phyloP scores from a whole-genome alignment of 805 yeast species.

The Zygosaccharomyces lentus region DNA sequence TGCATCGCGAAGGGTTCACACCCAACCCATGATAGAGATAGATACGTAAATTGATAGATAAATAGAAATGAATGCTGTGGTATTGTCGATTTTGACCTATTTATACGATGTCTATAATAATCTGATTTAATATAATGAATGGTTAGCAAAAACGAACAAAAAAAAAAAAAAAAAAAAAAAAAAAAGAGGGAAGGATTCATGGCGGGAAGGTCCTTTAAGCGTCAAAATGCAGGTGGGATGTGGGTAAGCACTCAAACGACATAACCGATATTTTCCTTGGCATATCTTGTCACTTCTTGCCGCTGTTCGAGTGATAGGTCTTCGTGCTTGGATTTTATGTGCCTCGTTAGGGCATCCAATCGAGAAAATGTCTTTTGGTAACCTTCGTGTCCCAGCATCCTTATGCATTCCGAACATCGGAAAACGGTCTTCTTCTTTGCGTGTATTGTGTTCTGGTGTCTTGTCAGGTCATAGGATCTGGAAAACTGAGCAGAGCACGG shows the following conservation, averaged over 20 bases:
- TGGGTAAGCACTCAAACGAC: slow-evolving; percentile 15
- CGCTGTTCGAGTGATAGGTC: slow-evolving; percentile 49
- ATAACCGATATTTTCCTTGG: slow-evolving; percentile 74
- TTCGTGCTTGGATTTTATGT: slow-evolving; percentile 86
- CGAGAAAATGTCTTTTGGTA: slow-evolving; percentile 81
- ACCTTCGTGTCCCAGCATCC: slow-evolving; percentile 39
- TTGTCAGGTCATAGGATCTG: slow-evolving; percentile 87
- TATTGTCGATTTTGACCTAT: slow-evolving; percentile 2
- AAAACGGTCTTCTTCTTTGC: slow-evolving; percentile 81
- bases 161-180: background rate
- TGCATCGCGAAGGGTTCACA: slow-evolving; percentile 67
- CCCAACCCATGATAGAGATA: slow-evolving; percentile 22
- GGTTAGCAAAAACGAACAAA: slow-evolving; percentile 2
- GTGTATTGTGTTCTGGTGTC: slow-evolving; percentile 96
- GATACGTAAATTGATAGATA: background rate
- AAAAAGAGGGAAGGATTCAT: background rate
- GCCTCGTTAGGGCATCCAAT: slow-evolving; percentile 91
- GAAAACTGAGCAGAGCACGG: slow-evolving; percentile 55
- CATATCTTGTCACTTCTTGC: slow-evolving; percentile 65
- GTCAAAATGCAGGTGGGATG: slow-evolving; percentile 1
- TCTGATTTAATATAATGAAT: slow-evolving; percentile 2
- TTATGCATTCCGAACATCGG: slow-evolving; percentile 78
- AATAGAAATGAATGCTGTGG: background rate
- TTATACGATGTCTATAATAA: slow-evolving; percentile 6
- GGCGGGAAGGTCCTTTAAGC: background rate